Percentiles rank a stretch among this genome's conserved stretches.
Evolutionary conservation across 2,329 filamentous ascomycete genomes (phyloP).

Genomic region (Huntiella savannae): DNA sequence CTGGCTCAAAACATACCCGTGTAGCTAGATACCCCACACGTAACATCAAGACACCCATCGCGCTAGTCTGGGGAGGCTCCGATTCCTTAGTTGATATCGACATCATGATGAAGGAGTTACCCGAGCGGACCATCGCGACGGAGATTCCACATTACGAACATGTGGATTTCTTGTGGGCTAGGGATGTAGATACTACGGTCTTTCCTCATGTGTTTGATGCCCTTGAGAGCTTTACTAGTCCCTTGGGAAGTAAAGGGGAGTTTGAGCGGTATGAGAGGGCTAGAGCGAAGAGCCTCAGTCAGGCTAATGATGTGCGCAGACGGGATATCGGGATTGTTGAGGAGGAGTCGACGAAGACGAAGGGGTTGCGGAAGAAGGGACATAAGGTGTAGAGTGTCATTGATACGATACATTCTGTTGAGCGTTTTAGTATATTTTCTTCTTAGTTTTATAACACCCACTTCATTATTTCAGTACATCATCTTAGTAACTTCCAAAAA

Average conservation of each 20-base stretch:
- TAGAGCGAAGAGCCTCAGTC: conserved; percentile 28
- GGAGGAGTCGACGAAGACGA: too few relatives aligned
- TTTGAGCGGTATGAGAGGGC: conserved; percentile 37
- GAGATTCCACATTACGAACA: conserved; percentile 90
- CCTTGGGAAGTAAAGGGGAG: conserved; percentile 34
- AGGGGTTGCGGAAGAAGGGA: too few relatives aligned
- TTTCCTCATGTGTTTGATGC: conserved; percentile 87
- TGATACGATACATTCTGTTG: too few relatives aligned
- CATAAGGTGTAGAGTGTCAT: neutral
- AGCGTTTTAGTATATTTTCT: too few relatives aligned
- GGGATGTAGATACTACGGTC: conserved; percentile 64
- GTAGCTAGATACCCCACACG: conserved; percentile 90
- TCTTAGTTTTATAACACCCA: too few relatives aligned
- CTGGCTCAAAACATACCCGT: conserved; percentile 73
- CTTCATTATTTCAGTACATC: too few relatives aligned
- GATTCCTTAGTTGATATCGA: conserved; percentile 90
- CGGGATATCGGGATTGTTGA: neutral
- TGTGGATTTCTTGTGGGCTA: conserved; percentile 87
- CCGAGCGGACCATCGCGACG: conserved; percentile 64
- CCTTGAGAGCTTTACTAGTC: conserved; percentile 48
- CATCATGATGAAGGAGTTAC: conserved; percentile 78
- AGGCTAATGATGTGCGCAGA: conserved; percentile 5
- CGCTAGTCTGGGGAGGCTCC: conserved; percentile 79
- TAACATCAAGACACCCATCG: conserved; percentile 91
- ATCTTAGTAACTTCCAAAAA: too few relatives aligned